phyloP scores from a whole-genome alignment of 2,329 filamentous ascomycete genomes.

The Neophaeococcomyces aloes region DNA sequence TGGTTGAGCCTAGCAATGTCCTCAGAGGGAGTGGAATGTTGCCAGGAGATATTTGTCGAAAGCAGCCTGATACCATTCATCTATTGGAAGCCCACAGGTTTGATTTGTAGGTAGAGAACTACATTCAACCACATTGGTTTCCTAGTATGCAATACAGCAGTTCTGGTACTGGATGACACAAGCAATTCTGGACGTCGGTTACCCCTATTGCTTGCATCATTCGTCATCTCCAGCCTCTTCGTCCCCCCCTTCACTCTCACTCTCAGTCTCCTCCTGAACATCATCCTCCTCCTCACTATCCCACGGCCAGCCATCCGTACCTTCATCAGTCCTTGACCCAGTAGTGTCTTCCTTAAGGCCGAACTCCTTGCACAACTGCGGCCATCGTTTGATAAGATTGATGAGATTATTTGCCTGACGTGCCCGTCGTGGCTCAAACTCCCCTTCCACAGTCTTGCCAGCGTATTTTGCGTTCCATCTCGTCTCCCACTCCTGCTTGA shows the following conservation, averaged over 20 bases:
- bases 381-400: conserved; percentile 1
- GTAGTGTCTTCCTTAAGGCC: neutral
- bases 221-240: neutral
- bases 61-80: no score
- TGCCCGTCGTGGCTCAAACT: neutral
- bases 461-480: conserved; percentile 1
- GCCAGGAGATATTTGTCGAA: no score
- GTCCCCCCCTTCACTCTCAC: neutral
- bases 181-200: no score
- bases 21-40: no score
- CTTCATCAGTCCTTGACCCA: neutral
- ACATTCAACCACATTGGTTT: no score
- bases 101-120: no score
- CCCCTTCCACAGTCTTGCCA: neutral
- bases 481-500: neutral
- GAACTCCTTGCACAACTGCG: neutral
- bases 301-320: neutral
- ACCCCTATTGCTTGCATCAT: no score
- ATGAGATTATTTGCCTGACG: neutral
- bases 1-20: no score
- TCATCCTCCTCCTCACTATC: neutral
- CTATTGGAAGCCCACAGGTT: no score
- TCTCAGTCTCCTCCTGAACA: neutral
- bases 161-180: no score
- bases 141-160: no score